A percentile compares a stretch with the other conserved stretches of the same genome.
phyloP scores from a whole-genome alignment of 371 early-diverging fungal genomes.

The Mucor racemosus region DNA sequence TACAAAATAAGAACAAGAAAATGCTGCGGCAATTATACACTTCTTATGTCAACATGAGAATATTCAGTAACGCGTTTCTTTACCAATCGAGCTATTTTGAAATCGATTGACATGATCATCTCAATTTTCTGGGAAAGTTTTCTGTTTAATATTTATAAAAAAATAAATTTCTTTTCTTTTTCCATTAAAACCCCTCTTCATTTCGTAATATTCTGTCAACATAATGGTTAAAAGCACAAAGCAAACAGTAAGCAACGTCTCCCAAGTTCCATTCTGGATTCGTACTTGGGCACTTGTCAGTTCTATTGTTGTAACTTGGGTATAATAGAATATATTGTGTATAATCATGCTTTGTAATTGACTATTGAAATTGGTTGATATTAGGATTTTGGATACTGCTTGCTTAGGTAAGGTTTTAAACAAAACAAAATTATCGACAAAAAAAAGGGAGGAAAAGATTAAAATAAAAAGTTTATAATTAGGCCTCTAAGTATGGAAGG shows the following conservation, averaged over 20 bases:
- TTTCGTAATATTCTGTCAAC: no score
- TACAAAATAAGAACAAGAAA: no score
- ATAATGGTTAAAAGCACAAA: neutral
- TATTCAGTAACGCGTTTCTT: no score
- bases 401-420: slow-evolving; percentile 32
- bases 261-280: neutral
- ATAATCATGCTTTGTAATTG: neutral
- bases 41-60: no score
- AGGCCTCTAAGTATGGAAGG: slow-evolving; percentile 49
- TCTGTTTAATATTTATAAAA: no score
- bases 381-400: slow-evolving; percentile 47
- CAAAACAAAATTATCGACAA: no score
- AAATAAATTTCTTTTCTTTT: no score
- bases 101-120: no score
- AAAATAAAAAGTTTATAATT: neutral
- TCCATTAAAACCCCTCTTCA: no score
- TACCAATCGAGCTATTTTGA: no score
- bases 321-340: neutral
- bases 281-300: neutral
- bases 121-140: no score
- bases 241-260: neutral
- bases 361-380: neutral
- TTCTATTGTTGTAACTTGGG: neutral
- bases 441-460: neutral
- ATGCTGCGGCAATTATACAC: no score